phyloP scores from a whole-genome alignment of 2,329 filamentous ascomycete genomes.

The Pseudocercospora fijiensis region DNA sequence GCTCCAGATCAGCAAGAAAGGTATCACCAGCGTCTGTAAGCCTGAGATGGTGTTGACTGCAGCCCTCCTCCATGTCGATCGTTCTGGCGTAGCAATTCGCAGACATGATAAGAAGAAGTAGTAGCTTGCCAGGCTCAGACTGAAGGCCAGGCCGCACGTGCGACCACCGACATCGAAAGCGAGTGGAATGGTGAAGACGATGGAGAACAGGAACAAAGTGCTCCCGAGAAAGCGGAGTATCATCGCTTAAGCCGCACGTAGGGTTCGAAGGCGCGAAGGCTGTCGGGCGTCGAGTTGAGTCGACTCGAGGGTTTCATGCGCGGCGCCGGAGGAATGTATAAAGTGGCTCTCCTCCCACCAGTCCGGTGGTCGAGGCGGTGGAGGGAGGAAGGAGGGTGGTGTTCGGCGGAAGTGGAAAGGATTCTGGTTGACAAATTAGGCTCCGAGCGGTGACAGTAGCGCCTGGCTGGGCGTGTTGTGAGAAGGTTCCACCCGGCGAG shows the following conservation, averaged over 20 bases:
- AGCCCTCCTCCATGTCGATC: slow-evolving; percentile 71
- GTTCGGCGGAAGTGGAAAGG: not conserved
- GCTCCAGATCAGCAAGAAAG: slow-evolving; percentile 86
- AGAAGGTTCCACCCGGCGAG: slow-evolving; percentile 1
- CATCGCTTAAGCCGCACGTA: slow-evolving; percentile 35
- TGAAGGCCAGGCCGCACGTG: slow-evolving; percentile 91
- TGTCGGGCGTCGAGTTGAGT: slow-evolving; percentile 6
- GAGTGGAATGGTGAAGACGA: slow-evolving; percentile 92
- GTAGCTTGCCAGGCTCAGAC: slow-evolving; percentile 81
- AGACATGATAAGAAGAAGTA: slow-evolving; percentile 85
- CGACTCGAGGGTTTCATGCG: slow-evolving; percentile 23
- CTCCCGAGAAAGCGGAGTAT: slow-evolving; percentile 51
- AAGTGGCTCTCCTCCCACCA: not conserved
- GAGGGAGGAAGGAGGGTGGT: not conserved
- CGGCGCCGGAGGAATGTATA: slow-evolving; percentile 18
- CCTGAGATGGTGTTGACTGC: slow-evolving; percentile 68
- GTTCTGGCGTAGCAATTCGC: slow-evolving; percentile 76
- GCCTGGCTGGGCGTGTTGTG: slow-evolving; percentile 4
- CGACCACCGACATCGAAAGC: slow-evolving; percentile 97
- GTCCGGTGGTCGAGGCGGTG: not conserved
- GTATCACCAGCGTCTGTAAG: slow-evolving; percentile 84
- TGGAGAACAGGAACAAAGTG: slow-evolving; percentile 75
- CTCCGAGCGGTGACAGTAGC: slow-evolving; percentile 8
- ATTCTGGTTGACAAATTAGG: slow-evolving; percentile 5
- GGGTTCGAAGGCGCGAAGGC: slow-evolving; percentile 9